phyloP scores from a whole-genome alignment of 2,329 filamentous ascomycete species.

The Berkeleyomyces basicola region DNA sequence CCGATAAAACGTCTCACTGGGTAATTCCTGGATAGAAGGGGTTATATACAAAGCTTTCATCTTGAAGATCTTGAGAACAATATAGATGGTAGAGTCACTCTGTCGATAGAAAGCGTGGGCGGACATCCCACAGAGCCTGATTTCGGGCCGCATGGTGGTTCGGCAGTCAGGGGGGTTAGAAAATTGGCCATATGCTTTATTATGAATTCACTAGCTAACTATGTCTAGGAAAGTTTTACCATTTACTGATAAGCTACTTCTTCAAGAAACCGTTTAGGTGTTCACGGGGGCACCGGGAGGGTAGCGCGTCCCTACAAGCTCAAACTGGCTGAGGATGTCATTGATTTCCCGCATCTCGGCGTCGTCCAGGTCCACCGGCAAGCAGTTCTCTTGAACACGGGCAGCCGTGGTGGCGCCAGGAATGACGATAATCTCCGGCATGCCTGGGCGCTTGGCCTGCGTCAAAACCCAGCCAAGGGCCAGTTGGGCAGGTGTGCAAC shows the following conservation, averaged over 20 bases:
- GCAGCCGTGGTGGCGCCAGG: conserved; percentile 42
- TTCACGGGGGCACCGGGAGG: conserved; percentile 22
- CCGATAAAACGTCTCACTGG: too few species aligned
- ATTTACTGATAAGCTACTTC: background rate
- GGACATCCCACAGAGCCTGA: too few species aligned
- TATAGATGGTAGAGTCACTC: too few species aligned
- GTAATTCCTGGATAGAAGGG: too few species aligned
- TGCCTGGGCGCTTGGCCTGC: conserved; percentile 32
- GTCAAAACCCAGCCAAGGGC: conserved; percentile 46
- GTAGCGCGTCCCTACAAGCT: conserved; percentile 33
- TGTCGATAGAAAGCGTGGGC: too few species aligned
- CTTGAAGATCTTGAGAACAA: too few species aligned
- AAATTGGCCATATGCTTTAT: too few species aligned
- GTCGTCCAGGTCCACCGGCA: conserved; percentile 30
- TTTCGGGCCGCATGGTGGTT: too few species aligned
- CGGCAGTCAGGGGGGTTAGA: too few species aligned
- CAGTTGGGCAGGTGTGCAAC: conserved; percentile 44
- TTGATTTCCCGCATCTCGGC: conserved; percentile 37
- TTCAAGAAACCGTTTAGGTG: conserved; percentile 19
- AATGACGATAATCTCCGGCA: conserved; percentile 46
- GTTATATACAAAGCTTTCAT: too few species aligned
- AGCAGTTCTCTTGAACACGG: conserved; percentile 44
- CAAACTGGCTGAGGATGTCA: conserved; percentile 30
- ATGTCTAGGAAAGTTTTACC: too few species aligned
- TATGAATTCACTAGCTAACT: too few species aligned